phyloP scores from a whole-genome alignment of 768 basidiomycete genomes.

The Mrakia gelida region DNA sequence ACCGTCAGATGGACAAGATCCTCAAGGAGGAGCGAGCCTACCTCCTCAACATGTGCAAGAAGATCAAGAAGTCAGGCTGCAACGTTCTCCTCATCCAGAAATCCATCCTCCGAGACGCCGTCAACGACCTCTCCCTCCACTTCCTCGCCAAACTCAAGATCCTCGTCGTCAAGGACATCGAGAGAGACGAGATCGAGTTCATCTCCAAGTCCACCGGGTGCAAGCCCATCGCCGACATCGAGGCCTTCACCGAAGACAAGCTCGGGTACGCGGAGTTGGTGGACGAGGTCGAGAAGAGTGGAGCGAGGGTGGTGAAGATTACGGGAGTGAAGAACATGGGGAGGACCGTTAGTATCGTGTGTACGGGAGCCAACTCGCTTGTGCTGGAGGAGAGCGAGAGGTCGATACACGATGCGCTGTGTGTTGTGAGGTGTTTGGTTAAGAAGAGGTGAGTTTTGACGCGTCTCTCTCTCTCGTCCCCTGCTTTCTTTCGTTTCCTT shows the following conservation, averaged over 20 bases:
- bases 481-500: background rate
- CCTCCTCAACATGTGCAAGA: conserved; percentile 95
- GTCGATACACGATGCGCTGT: conserved; percentile 96
- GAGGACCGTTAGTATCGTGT: conserved; percentile 89
- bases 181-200: conserved; percentile 98
- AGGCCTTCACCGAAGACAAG: conserved; percentile 96
- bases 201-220: conserved; percentile 88
- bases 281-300: conserved; percentile 76
- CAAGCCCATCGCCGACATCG: conserved; percentile 95
- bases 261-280: conserved; percentile 93
- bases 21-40: conserved; percentile 99
- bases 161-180: conserved; percentile 92
- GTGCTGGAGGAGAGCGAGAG: conserved; percentile 97
- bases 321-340: conserved; percentile 93
- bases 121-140: conserved; percentile 92
- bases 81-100: conserved; percentile 98
- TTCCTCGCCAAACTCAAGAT: conserved; percentile 97
- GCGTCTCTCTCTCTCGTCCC: background rate
- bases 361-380: conserved; percentile 85
- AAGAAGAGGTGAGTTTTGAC: conserved; percentile 75
- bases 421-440: conserved; percentile 94
- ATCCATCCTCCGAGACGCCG: conserved; percentile 98
- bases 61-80: conserved; percentile 99
- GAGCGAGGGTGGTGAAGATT: conserved; percentile 86
- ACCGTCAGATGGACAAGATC: conserved; percentile 99